Percentiles rank a stretch among this genome's conserved stretches.
These are phyloP conservation scores for Erythrobasidium yunnanense DNA, from an alignment of 768 basidiomycete genomes.

Conservation along the genomic window DNA sequence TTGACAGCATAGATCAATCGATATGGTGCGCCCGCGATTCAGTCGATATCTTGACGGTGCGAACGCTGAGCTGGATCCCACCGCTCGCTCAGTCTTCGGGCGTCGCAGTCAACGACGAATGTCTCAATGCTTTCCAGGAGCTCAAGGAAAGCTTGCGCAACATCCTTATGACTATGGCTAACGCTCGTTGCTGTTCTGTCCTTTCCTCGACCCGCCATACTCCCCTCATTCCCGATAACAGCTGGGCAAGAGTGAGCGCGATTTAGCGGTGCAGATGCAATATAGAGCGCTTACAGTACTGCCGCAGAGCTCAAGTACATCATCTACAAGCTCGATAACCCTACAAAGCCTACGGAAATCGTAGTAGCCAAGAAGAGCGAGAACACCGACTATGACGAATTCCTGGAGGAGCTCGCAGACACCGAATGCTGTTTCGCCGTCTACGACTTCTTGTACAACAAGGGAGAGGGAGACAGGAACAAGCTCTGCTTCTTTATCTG, in stretches of 20 bases:
- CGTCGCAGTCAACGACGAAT: conserved; percentile 52
- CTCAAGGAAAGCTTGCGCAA: conserved; percentile 48
- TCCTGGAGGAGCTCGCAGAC: conserved; percentile 63
- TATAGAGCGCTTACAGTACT: background rate
- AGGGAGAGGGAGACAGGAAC: conserved; percentile 63
- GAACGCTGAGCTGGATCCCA: too few species aligned
- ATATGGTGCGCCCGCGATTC: too few species aligned
- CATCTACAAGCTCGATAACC: conserved; percentile 57
- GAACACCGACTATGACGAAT: conserved; percentile 55
- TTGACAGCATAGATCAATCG: too few species aligned
- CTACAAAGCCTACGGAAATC: conserved; percentile 56
- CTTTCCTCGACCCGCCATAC: background rate
- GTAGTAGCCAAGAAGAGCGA: conserved; percentile 58
- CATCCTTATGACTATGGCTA: background rate
- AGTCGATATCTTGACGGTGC: too few species aligned
- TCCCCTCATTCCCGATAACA: background rate
- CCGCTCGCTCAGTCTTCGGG: conserved; percentile 72
- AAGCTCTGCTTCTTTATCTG: conserved; percentile 77
- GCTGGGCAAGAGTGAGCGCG: conserved; percentile 49
- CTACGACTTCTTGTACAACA: conserved; percentile 73
- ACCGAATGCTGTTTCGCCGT: conserved; percentile 74
- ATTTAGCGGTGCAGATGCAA: background rate
- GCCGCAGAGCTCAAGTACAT: conserved; percentile 62
- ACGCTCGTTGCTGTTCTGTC: background rate
- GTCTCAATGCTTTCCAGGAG: conserved; percentile 53